Evolutionary conservation across 1,284 basidiomycete species (phyloP).

Genomic region (Papiliotrema laurentii): DNA sequence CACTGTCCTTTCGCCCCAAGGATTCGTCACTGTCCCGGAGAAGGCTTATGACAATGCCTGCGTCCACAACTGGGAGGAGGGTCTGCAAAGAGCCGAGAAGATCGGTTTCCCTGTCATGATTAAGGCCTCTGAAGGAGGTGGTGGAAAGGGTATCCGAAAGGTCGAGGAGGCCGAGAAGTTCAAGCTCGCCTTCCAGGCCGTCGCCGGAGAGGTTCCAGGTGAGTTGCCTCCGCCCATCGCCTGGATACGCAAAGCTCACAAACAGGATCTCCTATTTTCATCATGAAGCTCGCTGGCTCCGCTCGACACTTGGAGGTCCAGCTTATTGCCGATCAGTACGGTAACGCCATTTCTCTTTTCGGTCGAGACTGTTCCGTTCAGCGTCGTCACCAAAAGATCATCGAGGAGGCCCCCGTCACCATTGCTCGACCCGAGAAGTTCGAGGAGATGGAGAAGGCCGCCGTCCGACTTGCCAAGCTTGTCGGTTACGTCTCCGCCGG

Average conservation of each 20-base stretch:
- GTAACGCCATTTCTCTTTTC: slow-evolving; percentile 97
- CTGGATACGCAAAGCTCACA: slow-evolving; percentile 3
- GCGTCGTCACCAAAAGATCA: slow-evolving; percentile 99
- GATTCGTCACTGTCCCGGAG: slow-evolving; percentile 92
- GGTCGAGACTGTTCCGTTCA: slow-evolving; percentile 99
- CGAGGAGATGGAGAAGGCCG: slow-evolving; percentile 96
- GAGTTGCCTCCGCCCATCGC: slow-evolving; percentile 24
- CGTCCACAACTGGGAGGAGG: slow-evolving; percentile 84
- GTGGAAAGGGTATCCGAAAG: slow-evolving; percentile 96
- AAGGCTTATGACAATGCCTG: slow-evolving; percentile 87
- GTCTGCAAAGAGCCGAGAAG: slow-evolving; percentile 72
- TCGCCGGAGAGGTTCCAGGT: slow-evolving; percentile 95
- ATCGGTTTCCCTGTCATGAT: slow-evolving; percentile 99
- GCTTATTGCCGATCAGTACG: slow-evolving; percentile 97
- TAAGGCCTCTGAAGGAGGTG: slow-evolving; percentile 98
- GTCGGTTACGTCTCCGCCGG: slow-evolving; percentile 99
- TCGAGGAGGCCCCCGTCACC: slow-evolving; percentile 98
- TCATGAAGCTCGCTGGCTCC: slow-evolving; percentile 98
- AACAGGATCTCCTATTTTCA: slow-evolving; percentile 94
- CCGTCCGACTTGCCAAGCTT: slow-evolving; percentile 93
- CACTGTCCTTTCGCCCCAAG: slow-evolving; percentile 76
- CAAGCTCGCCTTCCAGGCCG: slow-evolving; percentile 89
- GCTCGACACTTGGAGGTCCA: slow-evolving; percentile 98
- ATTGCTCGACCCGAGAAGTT: slow-evolving; percentile 89
- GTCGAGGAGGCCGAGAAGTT: slow-evolving; percentile 81